Evolutionary conservation across 2,329 filamentous ascomycete genomes (phyloP), one percentile per base, ranked within the genome.

Genomic region (Bimuria novae-zelandiae): DNA sequence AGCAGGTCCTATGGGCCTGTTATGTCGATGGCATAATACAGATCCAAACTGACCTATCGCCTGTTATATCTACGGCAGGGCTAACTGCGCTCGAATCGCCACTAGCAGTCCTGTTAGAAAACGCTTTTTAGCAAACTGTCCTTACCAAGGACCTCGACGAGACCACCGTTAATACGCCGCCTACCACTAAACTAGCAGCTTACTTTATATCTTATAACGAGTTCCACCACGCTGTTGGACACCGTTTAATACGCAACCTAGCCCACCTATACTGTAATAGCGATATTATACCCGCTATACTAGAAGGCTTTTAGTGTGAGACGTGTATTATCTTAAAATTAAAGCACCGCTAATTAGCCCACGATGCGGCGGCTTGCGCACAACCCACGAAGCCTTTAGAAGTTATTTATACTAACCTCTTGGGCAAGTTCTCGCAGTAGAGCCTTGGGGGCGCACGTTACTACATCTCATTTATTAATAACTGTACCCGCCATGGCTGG

Each of bases 381-480:
- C 16, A 16, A 11, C 16, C n/a, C 7, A 10, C 7, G 12, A 37
- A 37, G 21, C 35, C 16, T n/a, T 16, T 37, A 10, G 48, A 55
- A 29, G 30, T 51, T 19, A 51, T 55, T 17, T 30, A 55, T 22
- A 22, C 42, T n/a, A 30, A 55, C 22, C 39, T 51, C 10, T 51
- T 23, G 7, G 37, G 52, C 4, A 55, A 55, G 29, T 51, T 55
- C 23, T 43, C 21, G 3, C 3, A n/a, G 2, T 22, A 23, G 2
- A 39, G n/a, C 3, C 22, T 54, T 27, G 30, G 49, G 3, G 46
- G 54, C 3, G 32, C 25, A 1, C 23, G 21, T 4, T 56, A 56
- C 49, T 56, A 49, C 27, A 56, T 56, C 8, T 49, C 27, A 21
- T 56, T 56, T 35, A 50, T 56, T 29, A 19, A 46, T 30, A 27